Evolutionary conservation across 1,284 basidiomycete genomes (phyloP), one percentile per base, ranked within the genome.

Genomic region (Malassezia globosa): DNA sequence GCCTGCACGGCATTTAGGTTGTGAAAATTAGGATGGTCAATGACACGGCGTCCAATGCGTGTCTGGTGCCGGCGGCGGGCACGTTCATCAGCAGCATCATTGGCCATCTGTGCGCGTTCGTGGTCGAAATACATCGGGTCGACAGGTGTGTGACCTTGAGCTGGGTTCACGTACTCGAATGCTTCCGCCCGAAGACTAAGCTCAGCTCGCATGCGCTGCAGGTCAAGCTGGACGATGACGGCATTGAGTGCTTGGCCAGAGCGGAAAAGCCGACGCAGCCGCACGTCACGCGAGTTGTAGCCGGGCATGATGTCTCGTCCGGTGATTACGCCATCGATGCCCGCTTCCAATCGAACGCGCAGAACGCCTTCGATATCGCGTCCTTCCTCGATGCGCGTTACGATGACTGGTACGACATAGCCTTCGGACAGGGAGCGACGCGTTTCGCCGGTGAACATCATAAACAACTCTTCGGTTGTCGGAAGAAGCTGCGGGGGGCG

Each of bases 1-100:
- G 94, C 90, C 61, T 95, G 85, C 18, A 78, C 76, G 27, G 87
- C 82, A 66, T 88, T 92, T 77, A 95, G 84, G 70, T 94, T 88
- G 71, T 92, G 87, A 80, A 95, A 99, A 74, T 95, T 90, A 3
- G 94, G 94, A 72, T 99, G 94, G 71, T 96, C 90, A 76, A 97
- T 87, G 39, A 92, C 82, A 22, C 94, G 79, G 34, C 55, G 58
- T 46, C 60, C 59, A 37, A 87, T 81, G 47, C 66, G 63, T 40
- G 45, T 81, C 79, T 66, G 80, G 76, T 68, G 84, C 80, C 37
- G 81, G 81, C 71, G 87, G 81, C 88, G 90, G 75, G 86, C 88
- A 57, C 85, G 79, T n/a, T 78, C 79, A 51, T 83, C 77, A 49
- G 67, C 61, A n/a, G 86, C 76, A 46, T 87, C 83, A 52, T 77